These are phyloP conservation scores for Entrophospora sp. DNA, from an alignment of 192 early-diverging fungal genomes.

Conservation along the genomic window DNA sequence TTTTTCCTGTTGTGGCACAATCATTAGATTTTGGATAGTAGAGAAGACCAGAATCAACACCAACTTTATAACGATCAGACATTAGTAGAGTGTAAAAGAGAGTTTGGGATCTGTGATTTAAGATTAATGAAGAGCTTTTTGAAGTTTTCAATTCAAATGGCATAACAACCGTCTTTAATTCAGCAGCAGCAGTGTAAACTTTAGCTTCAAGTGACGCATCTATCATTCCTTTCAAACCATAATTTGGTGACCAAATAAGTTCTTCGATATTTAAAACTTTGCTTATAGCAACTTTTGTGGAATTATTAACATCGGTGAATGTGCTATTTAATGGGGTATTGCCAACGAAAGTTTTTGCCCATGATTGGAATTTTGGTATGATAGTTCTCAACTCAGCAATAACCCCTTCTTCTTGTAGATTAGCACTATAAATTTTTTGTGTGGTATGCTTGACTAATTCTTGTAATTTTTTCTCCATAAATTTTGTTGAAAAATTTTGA, in stretches of 20 bases:
- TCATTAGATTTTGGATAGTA: conserved; percentile 61
- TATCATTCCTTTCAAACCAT: conserved; percentile 88
- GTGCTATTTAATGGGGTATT: background rate
- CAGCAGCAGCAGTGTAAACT: conserved; percentile 17
- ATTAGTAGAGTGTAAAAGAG: conserved; percentile 78
- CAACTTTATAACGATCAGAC: conserved; percentile 71
- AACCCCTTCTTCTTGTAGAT: conserved; percentile 38
- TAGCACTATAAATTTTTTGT: conserved; percentile 63
- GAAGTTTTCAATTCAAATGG: conserved; percentile 88
- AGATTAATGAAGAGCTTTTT: conserved; percentile 49
- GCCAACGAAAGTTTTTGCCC: conserved; percentile 32
- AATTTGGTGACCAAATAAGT: conserved; percentile 82
- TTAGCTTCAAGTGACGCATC: conserved; percentile 58
- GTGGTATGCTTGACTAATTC: conserved; percentile 42
- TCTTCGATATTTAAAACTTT: conserved; percentile 86
- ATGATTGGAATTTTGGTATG: background rate
- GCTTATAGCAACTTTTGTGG: conserved; percentile 54
- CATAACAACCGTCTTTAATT: conserved; percentile 38
- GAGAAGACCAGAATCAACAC: conserved; percentile 59
- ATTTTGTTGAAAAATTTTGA: conserved; percentile 48
- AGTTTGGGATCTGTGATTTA: conserved; percentile 75
- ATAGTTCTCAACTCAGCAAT: background rate
- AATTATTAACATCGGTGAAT: background rate
- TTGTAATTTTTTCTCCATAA: conserved; percentile 40
- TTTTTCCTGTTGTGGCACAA: conserved; percentile 33